Evolutionary conservation across 345 rosid species (phyloP).

Genomic region (Heritiera littoralis): DNA sequence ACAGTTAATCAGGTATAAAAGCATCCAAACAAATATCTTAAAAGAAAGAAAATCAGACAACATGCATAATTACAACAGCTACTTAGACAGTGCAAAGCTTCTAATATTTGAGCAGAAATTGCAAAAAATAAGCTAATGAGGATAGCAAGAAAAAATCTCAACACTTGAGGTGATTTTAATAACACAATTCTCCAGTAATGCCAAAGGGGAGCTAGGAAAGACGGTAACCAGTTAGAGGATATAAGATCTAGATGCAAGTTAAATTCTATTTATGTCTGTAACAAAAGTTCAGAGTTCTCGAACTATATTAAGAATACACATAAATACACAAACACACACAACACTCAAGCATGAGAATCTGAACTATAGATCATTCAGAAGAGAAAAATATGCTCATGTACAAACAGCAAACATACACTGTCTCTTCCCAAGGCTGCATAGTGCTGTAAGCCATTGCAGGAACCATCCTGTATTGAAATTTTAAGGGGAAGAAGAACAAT

Average conservation of each 20-base stretch:
- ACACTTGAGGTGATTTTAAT: neutral
- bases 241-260: neutral
- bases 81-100: neutral
- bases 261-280: neutral
- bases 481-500: neutral
- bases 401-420: slow-evolving; percentile 55
- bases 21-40: neutral
- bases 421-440: slow-evolving; percentile 99
- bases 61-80: neutral
- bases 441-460: slow-evolving; percentile 98
- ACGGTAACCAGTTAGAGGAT: neutral
- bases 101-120: neutral
- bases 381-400: neutral
- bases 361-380: neutral
- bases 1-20: neutral
- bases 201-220: neutral
- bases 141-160: neutral
- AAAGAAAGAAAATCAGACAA: neutral
- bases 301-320: neutral
- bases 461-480: slow-evolving; percentile 69
- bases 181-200: neutral
- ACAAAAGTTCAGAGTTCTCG: neutral
- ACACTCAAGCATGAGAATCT: neutral
- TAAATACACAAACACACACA: no score
- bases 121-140: neutral